A percentile compares a stretch with the other conserved stretches of the same genome.
Evolutionary conservation across 2,329 filamentous ascomycete species (phyloP).

Genomic region (Zelopaecilomyces penicillatus): DNA sequence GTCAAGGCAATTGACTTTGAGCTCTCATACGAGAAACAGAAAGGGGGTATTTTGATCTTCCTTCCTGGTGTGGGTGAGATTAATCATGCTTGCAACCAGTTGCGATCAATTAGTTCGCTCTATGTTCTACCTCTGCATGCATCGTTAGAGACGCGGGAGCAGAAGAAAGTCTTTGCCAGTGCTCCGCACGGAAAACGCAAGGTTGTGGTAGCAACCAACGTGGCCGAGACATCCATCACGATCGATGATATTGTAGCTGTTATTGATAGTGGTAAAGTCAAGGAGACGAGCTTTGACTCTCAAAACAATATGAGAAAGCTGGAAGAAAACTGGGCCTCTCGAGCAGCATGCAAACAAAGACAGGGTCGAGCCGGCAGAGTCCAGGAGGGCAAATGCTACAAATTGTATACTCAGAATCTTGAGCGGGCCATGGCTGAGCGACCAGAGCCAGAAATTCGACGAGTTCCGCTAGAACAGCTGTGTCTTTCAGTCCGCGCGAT

Average conservation of each 20-base stretch:
- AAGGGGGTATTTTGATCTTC: conserved; percentile 89
- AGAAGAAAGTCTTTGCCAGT: conserved; percentile 73
- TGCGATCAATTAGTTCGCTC: conserved; percentile 54
- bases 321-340: conserved; percentile 90
- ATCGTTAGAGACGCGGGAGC: conserved; percentile 79
- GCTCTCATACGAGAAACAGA: conserved; percentile 53
- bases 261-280: conserved; percentile 90
- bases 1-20: conserved; percentile 75
- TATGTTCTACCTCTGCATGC: conserved; percentile 86
- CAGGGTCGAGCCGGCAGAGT: conserved; percentile 91
- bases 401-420: conserved; percentile 80
- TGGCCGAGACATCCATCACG: conserved; percentile 96
- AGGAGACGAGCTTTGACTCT: conserved; percentile 91
- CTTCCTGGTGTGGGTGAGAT: conserved; percentile 90
- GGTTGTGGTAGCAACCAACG: conserved; percentile 89
- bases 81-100: conserved; percentile 62
- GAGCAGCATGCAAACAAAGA: conserved; percentile 88
- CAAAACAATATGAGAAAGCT: conserved; percentile 90
- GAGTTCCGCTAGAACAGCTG: conserved; percentile 88
- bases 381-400: conserved; percentile 84
- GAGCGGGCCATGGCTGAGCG: conserved; percentile 81
- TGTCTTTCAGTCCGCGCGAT: conserved; percentile 93
- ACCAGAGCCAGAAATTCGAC: conserved; percentile 86
- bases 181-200: conserved; percentile 78
- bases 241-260: conserved; percentile 96